These are phyloP conservation scores for Fonsecaea nubica DNA, from an alignment of 2,329 filamentous ascomycete genomes.

Conservation along the genomic window DNA sequence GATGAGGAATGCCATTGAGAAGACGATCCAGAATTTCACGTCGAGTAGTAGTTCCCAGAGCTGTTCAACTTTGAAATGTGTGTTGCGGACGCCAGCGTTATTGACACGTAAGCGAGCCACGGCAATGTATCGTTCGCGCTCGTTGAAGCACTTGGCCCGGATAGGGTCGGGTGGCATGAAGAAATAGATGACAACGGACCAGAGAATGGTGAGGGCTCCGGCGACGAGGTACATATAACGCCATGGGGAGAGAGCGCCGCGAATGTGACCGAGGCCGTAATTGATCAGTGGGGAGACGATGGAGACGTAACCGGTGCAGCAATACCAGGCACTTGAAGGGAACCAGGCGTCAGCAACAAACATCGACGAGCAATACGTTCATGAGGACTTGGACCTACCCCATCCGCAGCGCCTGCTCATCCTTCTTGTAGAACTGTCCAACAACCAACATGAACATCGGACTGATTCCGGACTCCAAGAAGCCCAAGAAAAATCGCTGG, in stretches of 20 bases:
- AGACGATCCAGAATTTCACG: conserved; percentile 68
- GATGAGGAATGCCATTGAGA: conserved; percentile 70
- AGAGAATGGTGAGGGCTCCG: conserved; percentile 65
- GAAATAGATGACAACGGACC: conserved; percentile 65
- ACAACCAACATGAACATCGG: conserved; percentile 71
- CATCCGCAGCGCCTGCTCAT: conserved; percentile 69
- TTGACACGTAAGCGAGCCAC: conserved; percentile 68
- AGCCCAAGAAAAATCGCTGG: conserved; percentile 68
- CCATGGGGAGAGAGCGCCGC: conserved; percentile 64
- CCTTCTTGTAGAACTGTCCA: conserved; percentile 68
- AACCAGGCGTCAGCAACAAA: not conserved
- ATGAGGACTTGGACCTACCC: conserved; percentile 42
- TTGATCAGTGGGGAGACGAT: conserved; percentile 62
- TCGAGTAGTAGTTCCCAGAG: conserved; percentile 64
- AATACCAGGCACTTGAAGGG: conserved; percentile 22
- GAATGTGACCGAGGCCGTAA: conserved; percentile 71
- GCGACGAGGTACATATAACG: conserved; percentile 74
- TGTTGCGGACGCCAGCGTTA: conserved; percentile 68
- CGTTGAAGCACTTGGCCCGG: conserved; percentile 70
- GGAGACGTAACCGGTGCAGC: conserved; percentile 53
- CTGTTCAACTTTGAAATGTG: conserved; percentile 65
- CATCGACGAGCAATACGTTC: not conserved
- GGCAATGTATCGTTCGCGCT: conserved; percentile 67
- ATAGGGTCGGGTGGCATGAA: conserved; percentile 70
- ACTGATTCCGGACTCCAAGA: conserved; percentile 69